Percentiles rank a stretch among this genome's conserved stretches.
These are phyloP conservation scores for Sugiyamaella novakii DNA, from an alignment of 1,139 yeast genomes.

Conservation along the genomic window DNA sequence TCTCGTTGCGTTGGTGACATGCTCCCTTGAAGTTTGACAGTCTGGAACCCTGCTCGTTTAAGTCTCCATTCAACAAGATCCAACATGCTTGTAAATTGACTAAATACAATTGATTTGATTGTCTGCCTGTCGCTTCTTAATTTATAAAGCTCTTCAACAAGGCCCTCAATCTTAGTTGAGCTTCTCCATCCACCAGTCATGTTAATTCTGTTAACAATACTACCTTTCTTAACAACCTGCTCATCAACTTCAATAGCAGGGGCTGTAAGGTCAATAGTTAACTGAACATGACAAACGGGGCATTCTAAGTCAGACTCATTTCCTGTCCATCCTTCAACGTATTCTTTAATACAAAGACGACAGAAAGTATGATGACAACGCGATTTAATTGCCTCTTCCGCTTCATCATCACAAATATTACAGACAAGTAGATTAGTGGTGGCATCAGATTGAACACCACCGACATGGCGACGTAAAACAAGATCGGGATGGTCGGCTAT, in stretches of 20 bases:
- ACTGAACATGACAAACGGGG: conserved; percentile 93
- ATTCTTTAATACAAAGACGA: conserved; percentile 86
- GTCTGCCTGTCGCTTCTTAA: conserved; percentile 85
- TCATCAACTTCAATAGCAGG: conserved; percentile 79
- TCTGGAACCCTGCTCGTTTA: conserved; percentile 89
- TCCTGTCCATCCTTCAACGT: conserved; percentile 79
- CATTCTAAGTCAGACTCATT: conserved; percentile 65
- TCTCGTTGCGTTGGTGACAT: conserved; percentile 97
- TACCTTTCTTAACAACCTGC: conserved; percentile 65
- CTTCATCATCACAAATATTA: conserved; percentile 94
- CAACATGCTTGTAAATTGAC: conserved; percentile 95
- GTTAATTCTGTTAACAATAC: conserved; percentile 86
- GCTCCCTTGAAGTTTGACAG: conserved; percentile 91
- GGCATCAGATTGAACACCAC: conserved; percentile 34
- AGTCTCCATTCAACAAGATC: conserved; percentile 95
- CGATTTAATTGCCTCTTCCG: conserved; percentile 94
- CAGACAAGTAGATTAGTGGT: conserved; percentile 73
- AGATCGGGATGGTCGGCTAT: conserved; percentile 97
- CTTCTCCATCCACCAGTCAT: conserved; percentile 88
- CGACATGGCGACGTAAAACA: conserved; percentile 67
- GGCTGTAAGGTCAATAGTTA: conserved; percentile 86
- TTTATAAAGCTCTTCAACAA: conserved; percentile 88
- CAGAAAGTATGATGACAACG: conserved; percentile 93
- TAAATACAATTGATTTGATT: conserved; percentile 91
- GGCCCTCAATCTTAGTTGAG: conserved; percentile 93